Base-by-base conservation (phyloP, 139 green algal genomes). In the Chlamydomonas schloesseri region DNA sequence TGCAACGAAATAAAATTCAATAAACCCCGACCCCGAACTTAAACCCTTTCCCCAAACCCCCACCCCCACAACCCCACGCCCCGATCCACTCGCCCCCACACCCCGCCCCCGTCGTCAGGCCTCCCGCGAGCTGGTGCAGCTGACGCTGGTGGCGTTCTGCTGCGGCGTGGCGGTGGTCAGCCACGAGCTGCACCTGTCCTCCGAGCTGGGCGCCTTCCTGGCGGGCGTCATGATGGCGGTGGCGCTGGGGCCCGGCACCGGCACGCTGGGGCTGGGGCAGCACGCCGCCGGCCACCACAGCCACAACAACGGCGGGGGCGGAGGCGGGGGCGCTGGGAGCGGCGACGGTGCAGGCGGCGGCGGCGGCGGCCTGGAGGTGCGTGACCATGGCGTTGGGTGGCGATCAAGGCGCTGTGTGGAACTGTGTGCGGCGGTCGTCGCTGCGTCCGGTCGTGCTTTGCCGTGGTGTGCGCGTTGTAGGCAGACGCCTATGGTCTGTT, bases 171-270 rank as follows among this genome's bases (percentile, higher is more conserved):
- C 94, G 9, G 93, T 93, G 89, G 73, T 91, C 79, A 94, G 85
- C n/a, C 92, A 93, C 26, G 72, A 88, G 53, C 71, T 96, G 65
- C 91, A 95, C 0, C 89, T 99, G 42, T 97, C 91, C 0, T 90
- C 96, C 0, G 97, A 99, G 90, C 91, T 99, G 65, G 97, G 97
- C 9, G 95, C 97, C 6, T 99, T 99, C 89, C 87, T 98, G 42
- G 97, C 96, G 31, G 97, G 97, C 0, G 93, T 84, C 42, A 81
- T 80, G 67, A 53, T 86, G 23, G 29, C 73, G 15, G 71, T 76
- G 42, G 78, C 78, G 47, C 31, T 84, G 17, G 78, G 78, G 21
- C 78, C 78, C 29, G 64, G 78, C 18, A 50, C 42, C 36, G 37
- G 34, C 33, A 82, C 57, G 29, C 34, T 24, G 20, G 18, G 55